Conservation (phyloP, 306 rosid genomes). For the Fagus crenata region DNA sequence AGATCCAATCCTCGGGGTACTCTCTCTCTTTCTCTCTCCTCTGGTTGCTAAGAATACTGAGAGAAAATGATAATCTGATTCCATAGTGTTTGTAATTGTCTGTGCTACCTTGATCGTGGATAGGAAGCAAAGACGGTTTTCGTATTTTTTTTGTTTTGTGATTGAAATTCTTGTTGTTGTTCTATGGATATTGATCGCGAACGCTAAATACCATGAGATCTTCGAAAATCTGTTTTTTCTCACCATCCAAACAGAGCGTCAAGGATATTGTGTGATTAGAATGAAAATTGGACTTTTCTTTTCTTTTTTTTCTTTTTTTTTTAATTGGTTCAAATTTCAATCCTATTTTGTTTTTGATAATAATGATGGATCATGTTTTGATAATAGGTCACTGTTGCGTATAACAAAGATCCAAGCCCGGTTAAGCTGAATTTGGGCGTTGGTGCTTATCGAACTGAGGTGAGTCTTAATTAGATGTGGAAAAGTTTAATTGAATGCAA, state of each 20-base stretch:
- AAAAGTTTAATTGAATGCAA: not conserved
- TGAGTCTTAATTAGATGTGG: constrained; percentile 25
- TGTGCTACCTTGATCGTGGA: not conserved
- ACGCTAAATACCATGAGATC: not conserved
- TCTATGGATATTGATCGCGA: not conserved
- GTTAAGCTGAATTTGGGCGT: constrained; percentile 89
- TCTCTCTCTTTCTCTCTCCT: not conserved
- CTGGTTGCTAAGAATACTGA: not conserved
- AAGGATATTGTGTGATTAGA: not conserved
- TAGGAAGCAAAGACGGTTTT: not conserved
- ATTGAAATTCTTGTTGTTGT: not conserved
- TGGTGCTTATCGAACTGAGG: constrained; percentile 99
- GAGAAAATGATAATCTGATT: not conserved
- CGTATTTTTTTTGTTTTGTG: not conserved
- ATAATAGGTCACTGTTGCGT: constrained; percentile 84
- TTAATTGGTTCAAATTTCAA: not conserved
- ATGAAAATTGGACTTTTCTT: not conserved
- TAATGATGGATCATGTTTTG: not conserved
- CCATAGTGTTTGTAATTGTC: not conserved
- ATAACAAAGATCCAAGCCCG: constrained; percentile 90
- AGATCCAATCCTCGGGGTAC: constrained; percentile 97
- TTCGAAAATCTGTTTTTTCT: not conserved
- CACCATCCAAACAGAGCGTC: not conserved
- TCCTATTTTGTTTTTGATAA: constrained; percentile 8
- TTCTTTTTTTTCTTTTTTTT: not conserved